These are phyloP conservation scores for Fagopyrum tataricum DNA, from an alignment of 148 eudicot genomes.

Conservation along the genomic window DNA sequence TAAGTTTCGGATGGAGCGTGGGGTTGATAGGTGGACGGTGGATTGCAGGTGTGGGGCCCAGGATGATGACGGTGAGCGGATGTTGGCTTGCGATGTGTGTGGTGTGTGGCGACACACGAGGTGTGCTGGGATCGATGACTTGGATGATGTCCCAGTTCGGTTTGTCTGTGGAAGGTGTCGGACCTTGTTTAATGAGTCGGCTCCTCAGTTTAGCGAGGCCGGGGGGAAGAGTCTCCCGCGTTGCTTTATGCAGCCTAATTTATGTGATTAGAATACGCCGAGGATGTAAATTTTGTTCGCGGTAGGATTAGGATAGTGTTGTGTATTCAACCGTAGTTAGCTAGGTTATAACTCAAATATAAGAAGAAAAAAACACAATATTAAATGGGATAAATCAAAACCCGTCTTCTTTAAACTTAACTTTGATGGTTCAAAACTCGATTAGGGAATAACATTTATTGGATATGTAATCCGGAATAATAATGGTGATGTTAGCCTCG, in stretches of 20 bases:
- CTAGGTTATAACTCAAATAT: no score
- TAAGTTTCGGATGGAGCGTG: conserved; percentile 70
- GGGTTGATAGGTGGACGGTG: conserved; percentile 77
- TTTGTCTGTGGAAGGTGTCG: conserved; percentile 49
- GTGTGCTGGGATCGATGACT: conserved; percentile 64
- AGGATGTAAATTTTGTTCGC: no score
- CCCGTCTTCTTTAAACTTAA: no score
- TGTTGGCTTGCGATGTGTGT: conserved; percentile 80
- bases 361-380: no score
- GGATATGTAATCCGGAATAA: no score
- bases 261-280: neutral
- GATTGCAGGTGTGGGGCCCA: conserved; percentile 82
- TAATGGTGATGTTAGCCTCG: no score
- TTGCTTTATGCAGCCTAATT: conserved; percentile 22
- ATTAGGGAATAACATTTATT: no score
- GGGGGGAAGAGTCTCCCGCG: conserved; percentile 23
- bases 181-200: conserved; percentile 2
- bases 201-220: conserved; percentile 8
- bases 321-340: no score
- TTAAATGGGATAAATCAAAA: no score
- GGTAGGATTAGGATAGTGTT: no score
- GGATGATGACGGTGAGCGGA: conserved; percentile 93
- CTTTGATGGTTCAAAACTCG: no score
- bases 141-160: conserved; percentile 53
- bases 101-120: conserved; percentile 90